Conservation (phyloP, 2,329 filamentous ascomycete genomes). For the Fusarium neocosmosporiellum region DNA sequence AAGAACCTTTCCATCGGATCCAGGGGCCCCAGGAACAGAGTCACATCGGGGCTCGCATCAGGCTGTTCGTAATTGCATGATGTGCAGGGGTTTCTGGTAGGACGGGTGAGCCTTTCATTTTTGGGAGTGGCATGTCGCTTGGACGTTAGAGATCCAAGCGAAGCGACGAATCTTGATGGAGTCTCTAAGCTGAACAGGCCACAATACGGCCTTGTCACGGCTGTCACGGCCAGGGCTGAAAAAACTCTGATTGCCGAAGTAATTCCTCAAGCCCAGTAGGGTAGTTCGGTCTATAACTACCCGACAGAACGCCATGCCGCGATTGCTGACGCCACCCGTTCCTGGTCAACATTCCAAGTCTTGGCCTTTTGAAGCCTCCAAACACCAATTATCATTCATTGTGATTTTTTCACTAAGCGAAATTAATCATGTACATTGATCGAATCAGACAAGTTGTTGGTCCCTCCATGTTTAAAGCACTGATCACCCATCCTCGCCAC, state of each 20-base stretch:
- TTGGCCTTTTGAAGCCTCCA: neutral
- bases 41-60: neutral
- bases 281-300: neutral
- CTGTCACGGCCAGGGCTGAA: neutral
- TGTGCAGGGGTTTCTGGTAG: neutral
- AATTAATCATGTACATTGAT: neutral
- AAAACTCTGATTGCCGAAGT: neutral
- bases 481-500: neutral
- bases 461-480: neutral
- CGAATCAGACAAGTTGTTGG: neutral
- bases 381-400: neutral
- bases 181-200: neutral
- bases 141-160: neutral
- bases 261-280: neutral
- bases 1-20: neutral
- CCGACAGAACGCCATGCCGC: neutral
- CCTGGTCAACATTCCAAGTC: neutral
- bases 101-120: neutral
- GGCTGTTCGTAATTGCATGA: neutral
- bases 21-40: neutral
- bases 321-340: neutral
- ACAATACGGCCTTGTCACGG: neutral
- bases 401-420: neutral
- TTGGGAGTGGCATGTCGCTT: neutral
- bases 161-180: neutral